These are phyloP conservation scores for Moesziomyces sp. DNA, from an alignment of 1,284 basidiomycete genomes.

Conservation along the genomic window DNA sequence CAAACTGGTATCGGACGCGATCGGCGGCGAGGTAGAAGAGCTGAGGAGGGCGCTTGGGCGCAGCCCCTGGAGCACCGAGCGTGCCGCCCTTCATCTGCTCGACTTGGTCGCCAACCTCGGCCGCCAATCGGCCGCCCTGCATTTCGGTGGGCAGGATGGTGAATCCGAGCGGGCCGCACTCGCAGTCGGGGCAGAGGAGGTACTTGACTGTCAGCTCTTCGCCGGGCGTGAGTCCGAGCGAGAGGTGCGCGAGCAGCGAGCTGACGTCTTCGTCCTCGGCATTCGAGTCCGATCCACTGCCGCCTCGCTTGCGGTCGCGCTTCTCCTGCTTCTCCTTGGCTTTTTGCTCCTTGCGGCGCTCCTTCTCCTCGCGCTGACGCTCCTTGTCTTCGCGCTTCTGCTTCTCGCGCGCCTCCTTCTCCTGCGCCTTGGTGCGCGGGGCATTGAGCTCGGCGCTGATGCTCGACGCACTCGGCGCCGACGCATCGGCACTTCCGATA, in stretches of 20 bases:
- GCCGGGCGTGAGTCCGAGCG: constrained; percentile 45
- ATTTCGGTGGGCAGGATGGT: constrained; percentile 51
- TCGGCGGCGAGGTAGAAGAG: constrained; percentile 58
- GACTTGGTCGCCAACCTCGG: constrained; percentile 53
- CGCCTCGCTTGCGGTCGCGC: constrained; percentile 25
- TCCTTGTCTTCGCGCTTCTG: constrained; percentile 39
- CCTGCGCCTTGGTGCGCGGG: constrained; percentile 25
- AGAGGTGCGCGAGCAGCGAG: constrained; percentile 36
- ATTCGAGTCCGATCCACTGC: constrained; percentile 34
- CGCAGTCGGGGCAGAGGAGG: constrained; percentile 65
- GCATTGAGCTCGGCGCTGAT: constrained; percentile 6
- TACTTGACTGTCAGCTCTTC: constrained; percentile 62
- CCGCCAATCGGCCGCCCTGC: constrained; percentile 54
- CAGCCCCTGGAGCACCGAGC: constrained; percentile 2
- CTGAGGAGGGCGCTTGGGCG: constrained; percentile 32
- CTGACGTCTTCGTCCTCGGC: constrained; percentile 35
- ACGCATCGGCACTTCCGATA: neutral
- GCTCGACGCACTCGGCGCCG: constrained; percentile 7
- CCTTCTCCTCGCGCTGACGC: constrained; percentile 30
- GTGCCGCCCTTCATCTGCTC: constrained; percentile 36
- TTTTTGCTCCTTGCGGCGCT: constrained; percentile 14
- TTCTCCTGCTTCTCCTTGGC: constrained; percentile 38
- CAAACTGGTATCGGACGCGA: constrained; percentile 57
- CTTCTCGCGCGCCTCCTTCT: constrained; percentile 30
- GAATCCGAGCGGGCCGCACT: constrained; percentile 64